phyloP scores from a whole-genome alignment of 2,329 filamentous ascomycete species.

The Fulvia fulva region DNA sequence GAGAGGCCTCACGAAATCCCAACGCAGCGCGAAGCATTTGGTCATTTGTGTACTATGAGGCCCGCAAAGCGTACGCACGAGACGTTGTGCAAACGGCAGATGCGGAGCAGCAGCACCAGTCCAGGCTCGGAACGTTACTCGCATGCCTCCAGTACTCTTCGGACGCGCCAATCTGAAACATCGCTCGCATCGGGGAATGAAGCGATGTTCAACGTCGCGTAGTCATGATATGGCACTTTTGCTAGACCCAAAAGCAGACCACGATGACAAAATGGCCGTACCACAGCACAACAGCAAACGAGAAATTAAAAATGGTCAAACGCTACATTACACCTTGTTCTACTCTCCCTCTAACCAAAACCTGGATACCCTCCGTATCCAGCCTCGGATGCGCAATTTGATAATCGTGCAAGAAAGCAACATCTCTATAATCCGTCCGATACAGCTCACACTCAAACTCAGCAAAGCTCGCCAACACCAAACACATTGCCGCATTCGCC shows the following conservation, averaged over 20 bases:
- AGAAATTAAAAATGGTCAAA: not conserved
- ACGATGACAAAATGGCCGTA: not conserved
- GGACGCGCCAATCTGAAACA: not conserved
- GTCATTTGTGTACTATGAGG: not conserved
- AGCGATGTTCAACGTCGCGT: no score
- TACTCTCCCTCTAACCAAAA: not conserved
- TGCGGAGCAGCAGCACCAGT: not conserved
- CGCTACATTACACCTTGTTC: not conserved
- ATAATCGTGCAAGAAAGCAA: conserved; percentile 8
- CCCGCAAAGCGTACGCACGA: not conserved
- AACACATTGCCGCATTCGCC: conserved; percentile 7
- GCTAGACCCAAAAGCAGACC: not conserved
- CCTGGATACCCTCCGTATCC: conserved; percentile 4
- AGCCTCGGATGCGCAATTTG: conserved; percentile 9
- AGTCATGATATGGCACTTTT: no score
- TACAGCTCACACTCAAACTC: conserved; percentile 5
- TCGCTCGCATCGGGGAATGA: no score
- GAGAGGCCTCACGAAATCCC: not conserved
- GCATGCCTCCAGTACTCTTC: not conserved
- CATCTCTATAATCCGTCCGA: conserved; percentile 7
- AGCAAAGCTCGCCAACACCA: conserved; percentile 2
- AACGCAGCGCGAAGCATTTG: not conserved
- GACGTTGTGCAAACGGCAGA: not conserved
- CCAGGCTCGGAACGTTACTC: not conserved
- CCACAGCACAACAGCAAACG: not conserved